phyloP scores from a whole-genome alignment of 176 grass and related monocot genomes.

The Olyra latifolia region DNA sequence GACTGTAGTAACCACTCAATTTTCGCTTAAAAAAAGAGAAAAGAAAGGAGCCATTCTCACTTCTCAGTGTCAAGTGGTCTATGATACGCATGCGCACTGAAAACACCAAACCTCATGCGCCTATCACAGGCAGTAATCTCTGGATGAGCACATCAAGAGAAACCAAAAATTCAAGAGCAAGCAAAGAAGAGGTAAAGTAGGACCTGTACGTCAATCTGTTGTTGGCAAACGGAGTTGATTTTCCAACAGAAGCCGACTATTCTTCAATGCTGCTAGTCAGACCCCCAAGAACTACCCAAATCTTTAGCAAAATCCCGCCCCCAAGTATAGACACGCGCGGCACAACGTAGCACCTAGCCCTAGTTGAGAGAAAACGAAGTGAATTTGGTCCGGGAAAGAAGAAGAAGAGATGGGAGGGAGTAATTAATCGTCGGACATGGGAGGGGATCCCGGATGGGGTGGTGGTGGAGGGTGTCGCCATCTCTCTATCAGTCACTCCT shows the following conservation, averaged over 20 bases:
- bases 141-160: not conserved
- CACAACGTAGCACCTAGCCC: not conserved
- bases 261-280: too few relatives aligned
- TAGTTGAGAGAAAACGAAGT: not conserved
- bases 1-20: too few relatives aligned
- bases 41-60: too few relatives aligned
- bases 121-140: not conserved
- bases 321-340: not conserved
- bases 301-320: too few relatives aligned
- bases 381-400: not conserved
- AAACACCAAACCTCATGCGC: not conserved
- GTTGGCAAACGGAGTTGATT: not conserved
- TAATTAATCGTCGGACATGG: too few relatives aligned
- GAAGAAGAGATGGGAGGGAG: not conserved
- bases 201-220: not conserved
- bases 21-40: too few relatives aligned
- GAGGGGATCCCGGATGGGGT: constrained; percentile 1
- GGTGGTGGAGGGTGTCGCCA: not conserved
- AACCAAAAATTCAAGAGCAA: not conserved
- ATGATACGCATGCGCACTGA: not conserved
- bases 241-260: not conserved
- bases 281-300: not conserved
- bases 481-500: too few relatives aligned
- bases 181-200: not conserved
- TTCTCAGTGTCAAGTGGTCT: not conserved